Evolutionary conservation across 2,329 filamentous ascomycete species (phyloP).

Genomic region (Zymoseptoria brevis): DNA sequence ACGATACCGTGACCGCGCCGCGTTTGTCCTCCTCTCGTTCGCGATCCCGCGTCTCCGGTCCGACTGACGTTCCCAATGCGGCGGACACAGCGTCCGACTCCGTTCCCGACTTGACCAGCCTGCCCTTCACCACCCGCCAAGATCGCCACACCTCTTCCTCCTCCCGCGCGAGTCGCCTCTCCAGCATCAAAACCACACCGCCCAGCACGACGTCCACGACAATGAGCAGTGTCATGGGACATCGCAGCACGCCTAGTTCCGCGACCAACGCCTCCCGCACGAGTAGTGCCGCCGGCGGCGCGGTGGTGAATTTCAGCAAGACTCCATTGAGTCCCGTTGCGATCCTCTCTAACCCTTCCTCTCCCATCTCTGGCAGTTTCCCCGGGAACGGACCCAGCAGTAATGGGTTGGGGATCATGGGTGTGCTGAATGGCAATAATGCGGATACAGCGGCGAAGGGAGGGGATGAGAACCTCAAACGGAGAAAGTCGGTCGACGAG

Average conservation of each 20-base stretch:
- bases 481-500: constrained; percentile 66
- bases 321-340: constrained; percentile 26
- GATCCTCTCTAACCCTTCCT: constrained; percentile 18
- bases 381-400: background rate
- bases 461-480: constrained; percentile 1
- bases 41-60: background rate
- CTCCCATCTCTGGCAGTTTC: constrained; percentile 3
- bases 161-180: constrained; percentile 2
- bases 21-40: constrained; percentile 3
- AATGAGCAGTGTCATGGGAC: constrained; percentile 4
- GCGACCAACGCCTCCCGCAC: constrained; percentile 15
- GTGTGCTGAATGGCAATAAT: background rate
- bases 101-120: constrained; percentile 14
- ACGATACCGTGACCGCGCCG: constrained; percentile 6
- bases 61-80: background rate
- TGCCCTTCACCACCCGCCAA: constrained; percentile 7
- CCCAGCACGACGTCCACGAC: background rate
- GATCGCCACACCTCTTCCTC: constrained; percentile 3
- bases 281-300: constrained; percentile 11
- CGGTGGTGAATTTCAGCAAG: constrained; percentile 22
- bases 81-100: constrained; percentile 6
- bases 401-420: background rate
- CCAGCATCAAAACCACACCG: background rate
- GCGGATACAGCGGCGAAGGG: constrained; percentile 8
- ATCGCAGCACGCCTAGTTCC: constrained; percentile 22